phyloP scores from a whole-genome alignment of 176 grass and related monocot species.

The Rhynchospora pubera region DNA sequence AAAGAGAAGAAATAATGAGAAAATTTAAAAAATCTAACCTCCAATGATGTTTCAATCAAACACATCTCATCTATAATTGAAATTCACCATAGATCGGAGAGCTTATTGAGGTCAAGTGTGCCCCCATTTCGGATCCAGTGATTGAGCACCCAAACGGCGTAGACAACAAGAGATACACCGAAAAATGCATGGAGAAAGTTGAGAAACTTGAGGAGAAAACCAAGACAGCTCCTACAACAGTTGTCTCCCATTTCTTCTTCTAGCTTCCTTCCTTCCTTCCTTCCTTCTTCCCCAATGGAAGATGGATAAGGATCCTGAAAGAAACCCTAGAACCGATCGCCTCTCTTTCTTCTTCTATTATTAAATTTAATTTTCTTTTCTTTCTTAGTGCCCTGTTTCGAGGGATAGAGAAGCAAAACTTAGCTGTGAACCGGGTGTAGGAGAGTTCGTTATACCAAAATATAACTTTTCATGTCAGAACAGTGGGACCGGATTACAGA shows the following conservation, averaged over 20 bases:
- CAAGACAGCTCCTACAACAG: conserved; percentile 26
- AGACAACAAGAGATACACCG: conserved; percentile 28
- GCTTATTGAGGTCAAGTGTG: conserved; percentile 6
- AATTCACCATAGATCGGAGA: conserved; percentile 36
- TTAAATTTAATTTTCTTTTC: not conserved
- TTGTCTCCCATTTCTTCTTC: conserved; percentile 11
- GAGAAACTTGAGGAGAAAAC: conserved; percentile 40
- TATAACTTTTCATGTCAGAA: not conserved
- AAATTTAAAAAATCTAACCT: not conserved
- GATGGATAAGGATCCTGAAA: not conserved
- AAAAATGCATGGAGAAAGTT: conserved; percentile 39
- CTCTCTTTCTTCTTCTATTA: not conserved
- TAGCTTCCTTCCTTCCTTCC: not conserved
- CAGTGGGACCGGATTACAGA: too few species aligned
- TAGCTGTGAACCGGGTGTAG: not conserved
- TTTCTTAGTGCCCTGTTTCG: not conserved
- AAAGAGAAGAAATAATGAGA: not conserved
- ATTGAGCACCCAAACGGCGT: conserved; percentile 37
- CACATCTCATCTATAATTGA: not conserved
- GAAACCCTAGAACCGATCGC: conserved; percentile 11
- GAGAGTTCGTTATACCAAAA: not conserved
- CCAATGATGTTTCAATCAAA: not conserved
- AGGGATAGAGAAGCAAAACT: too few species aligned
- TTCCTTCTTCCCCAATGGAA: conserved; percentile 7
- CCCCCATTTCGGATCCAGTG: conserved; percentile 28